Evolutionary conservation across 352 stramenopile genomes (phyloP).

Genomic region (Phytophthora hibernalis): DNA sequence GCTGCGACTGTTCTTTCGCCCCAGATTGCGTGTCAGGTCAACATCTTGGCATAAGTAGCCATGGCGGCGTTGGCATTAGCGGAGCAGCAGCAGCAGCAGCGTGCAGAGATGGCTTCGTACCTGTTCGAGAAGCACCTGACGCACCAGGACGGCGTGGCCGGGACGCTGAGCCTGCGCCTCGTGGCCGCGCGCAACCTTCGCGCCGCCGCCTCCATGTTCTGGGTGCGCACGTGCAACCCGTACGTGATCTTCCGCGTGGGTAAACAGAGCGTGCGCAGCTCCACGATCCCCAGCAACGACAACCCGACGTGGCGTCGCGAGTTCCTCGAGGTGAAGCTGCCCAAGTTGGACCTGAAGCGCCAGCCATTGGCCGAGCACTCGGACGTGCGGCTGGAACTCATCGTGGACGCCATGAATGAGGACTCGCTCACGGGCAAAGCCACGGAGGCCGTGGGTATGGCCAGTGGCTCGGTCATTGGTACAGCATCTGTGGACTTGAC

Average conservation of each 20-base stretch:
- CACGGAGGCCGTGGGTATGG: slow-evolving; percentile 81
- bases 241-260: slow-evolving; percentile 88
- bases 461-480: slow-evolving; percentile 78
- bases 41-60: no score
- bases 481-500: slow-evolving; percentile 77
- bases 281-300: slow-evolving; percentile 74
- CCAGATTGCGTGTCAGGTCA: no score
- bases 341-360: slow-evolving; percentile 72
- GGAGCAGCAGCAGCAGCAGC: slow-evolving; percentile 39
- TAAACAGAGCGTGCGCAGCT: slow-evolving; percentile 70
- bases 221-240: slow-evolving; percentile 81
- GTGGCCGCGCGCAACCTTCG: slow-evolving; percentile 77
- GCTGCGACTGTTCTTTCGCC: neutral
- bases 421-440: slow-evolving; percentile 79
- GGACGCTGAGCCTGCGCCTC: slow-evolving; percentile 74
- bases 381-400: slow-evolving; percentile 75
- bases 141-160: slow-evolving; percentile 78
- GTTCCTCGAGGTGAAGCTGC: slow-evolving; percentile 77
- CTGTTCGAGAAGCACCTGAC: slow-evolving; percentile 82
- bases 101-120: slow-evolving; percentile 60
- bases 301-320: slow-evolving; percentile 82
- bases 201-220: slow-evolving; percentile 82
- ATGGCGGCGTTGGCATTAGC: slow-evolving; percentile 44
- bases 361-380: slow-evolving; percentile 68
- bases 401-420: slow-evolving; percentile 85